These are phyloP conservation scores for Aureobasidium sp. DNA, from an alignment of 2,329 filamentous ascomycete species.

Conservation along the genomic window DNA sequence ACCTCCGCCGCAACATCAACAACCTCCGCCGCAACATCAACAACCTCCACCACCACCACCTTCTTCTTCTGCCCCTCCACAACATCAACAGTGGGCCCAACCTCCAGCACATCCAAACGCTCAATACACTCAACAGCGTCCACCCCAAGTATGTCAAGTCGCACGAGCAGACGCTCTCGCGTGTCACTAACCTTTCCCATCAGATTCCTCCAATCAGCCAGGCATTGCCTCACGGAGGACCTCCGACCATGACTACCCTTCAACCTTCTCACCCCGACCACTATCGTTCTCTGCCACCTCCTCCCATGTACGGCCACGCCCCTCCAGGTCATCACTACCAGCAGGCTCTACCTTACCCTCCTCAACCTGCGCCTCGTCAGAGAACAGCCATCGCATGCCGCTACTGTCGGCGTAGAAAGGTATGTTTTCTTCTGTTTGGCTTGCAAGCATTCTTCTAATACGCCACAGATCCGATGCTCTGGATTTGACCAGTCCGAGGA, in stretches of 20 bases:
- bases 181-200: constrained; percentile 15
- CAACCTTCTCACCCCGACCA: constrained; percentile 40
- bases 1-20: constrained; percentile 14
- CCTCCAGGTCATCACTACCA: constrained; percentile 32
- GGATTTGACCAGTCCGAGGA: constrained; percentile 66
- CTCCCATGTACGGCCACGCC: constrained; percentile 39
- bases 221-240: constrained; percentile 27
- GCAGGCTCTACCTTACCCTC: constrained; percentile 35
- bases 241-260: constrained; percentile 39
- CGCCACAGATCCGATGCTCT: constrained; percentile 63
- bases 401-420: constrained; percentile 55
- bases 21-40: constrained; percentile 13
- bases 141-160: constrained; percentile 23
- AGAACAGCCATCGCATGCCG: constrained; percentile 55
- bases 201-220: constrained; percentile 32
- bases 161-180: constrained; percentile 3
- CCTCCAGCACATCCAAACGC: constrained; percentile 29
- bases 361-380: constrained; percentile 51
- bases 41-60: constrained; percentile 24
- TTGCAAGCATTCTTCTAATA: background rate
- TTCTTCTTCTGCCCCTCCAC: constrained; percentile 9
- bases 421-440: constrained; percentile 24
- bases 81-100: constrained; percentile 20
- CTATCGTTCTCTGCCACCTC: constrained; percentile 40
- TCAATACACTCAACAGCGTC: constrained; percentile 27